Evolutionary conservation across 75 land plant species (phyloP).

Genomic region (Ceratopteris richardii): DNA sequence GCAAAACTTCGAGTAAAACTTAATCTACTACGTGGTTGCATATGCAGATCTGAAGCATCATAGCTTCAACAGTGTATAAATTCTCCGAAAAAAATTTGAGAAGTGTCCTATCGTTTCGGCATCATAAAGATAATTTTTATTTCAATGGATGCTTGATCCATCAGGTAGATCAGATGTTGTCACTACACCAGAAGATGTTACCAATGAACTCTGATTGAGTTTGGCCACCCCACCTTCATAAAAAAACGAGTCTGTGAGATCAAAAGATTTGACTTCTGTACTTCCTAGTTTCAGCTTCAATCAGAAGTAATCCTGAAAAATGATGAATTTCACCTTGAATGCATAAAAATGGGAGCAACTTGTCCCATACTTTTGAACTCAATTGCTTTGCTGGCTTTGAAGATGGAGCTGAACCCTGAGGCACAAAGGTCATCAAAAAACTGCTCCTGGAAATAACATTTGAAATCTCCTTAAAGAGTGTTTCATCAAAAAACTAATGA

Average conservation of each 20-base stretch:
- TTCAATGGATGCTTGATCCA: constrained; percentile 30
- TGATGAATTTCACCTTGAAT: constrained; percentile 31
- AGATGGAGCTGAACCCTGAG: not conserved
- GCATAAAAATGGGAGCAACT: constrained; percentile 21
- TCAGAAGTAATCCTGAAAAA: too few relatives aligned
- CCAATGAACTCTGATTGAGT: constrained; percentile 12
- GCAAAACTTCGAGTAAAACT: too few relatives aligned
- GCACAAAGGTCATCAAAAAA: not conserved
- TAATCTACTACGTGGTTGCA: too few relatives aligned
- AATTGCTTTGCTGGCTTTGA: constrained; percentile 28
- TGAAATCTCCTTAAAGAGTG: not conserved
- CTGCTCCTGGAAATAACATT: not conserved
- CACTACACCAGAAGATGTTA: constrained; percentile 24
- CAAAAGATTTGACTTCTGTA: too few relatives aligned
- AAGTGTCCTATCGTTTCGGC: too few relatives aligned
- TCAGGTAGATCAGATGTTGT: constrained; percentile 20
- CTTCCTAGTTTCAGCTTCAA: too few relatives aligned
- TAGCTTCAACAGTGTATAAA: too few relatives aligned
- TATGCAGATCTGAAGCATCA: too few relatives aligned
- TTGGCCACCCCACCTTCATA: constrained; percentile 28
- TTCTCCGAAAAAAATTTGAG: too few relatives aligned
- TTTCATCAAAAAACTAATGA: too few relatives aligned
- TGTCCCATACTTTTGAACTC: constrained; percentile 37
- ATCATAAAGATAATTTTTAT: too few relatives aligned
- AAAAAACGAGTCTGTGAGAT: too few relatives aligned